Evolutionary conservation across 805 yeast species (phyloP).

Genomic region (Saturnispora mendoncae): DNA sequence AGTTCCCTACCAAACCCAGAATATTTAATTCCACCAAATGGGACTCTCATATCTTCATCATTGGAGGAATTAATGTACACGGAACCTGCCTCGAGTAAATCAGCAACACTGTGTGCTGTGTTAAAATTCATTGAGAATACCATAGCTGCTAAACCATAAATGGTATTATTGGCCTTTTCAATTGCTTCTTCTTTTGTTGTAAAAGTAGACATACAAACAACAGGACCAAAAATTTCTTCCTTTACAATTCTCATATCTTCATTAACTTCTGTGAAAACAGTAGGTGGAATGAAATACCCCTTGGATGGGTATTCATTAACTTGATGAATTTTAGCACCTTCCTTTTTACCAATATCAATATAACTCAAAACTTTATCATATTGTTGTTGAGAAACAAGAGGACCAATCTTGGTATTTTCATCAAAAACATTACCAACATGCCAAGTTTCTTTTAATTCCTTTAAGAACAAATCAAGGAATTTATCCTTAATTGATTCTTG

Average conservation of each 20-base stretch:
- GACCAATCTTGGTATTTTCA: conserved; percentile 44
- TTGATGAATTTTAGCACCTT: conserved; percentile 39
- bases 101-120: conserved; percentile 43
- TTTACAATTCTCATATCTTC: conserved; percentile 56
- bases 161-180: conserved; percentile 58
- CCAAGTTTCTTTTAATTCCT: conserved; percentile 41
- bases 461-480: conserved; percentile 37
- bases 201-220: conserved; percentile 61
- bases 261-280: conserved; percentile 63
- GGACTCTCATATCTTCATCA: conserved; percentile 55
- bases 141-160: conserved; percentile 78
- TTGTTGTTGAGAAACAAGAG: conserved; percentile 51
- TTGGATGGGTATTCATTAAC: conserved; percentile 36
- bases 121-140: conserved; percentile 63
- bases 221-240: conserved; percentile 89
- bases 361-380: conserved; percentile 41
- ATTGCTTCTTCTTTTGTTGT: conserved; percentile 59
- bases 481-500: conserved; percentile 49
- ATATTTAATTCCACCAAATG: conserved; percentile 75
- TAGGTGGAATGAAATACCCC: conserved; percentile 69
- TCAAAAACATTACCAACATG: conserved; percentile 49
- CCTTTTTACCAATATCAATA: conserved; percentile 37
- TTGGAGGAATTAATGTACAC: conserved; percentile 65
- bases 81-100: conserved; percentile 53
- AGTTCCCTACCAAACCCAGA: conserved; percentile 78